Evolutionary conservation across 805 yeast genomes (phyloP), one percentile per base, ranked within the genome.

Genomic region (Yamadazyma phyllophila): DNA sequence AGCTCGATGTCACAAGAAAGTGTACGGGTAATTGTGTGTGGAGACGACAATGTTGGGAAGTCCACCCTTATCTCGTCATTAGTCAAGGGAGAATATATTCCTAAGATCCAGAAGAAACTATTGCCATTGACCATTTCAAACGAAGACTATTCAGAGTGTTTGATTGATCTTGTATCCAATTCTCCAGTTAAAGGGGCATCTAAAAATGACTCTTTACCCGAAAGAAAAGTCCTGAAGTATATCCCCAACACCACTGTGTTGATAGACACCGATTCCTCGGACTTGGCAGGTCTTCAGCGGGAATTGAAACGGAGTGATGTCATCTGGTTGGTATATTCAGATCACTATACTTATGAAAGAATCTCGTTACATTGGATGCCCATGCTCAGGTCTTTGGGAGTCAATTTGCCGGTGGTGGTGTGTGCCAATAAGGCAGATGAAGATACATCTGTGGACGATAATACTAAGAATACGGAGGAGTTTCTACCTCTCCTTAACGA

Each of bases 301-400:
- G 96, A 89, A 60, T 77, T 94, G 51, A 76, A 96, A 39, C 76
- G 78, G 43, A 94, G 97, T 0, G 92, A 88, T 63, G 97, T 90
- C 11, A 86, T 94, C 2, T 86, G 97, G 92, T 75, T 94, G n/a
- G 89, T 94, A 0, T 94, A 91, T 60, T 80, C 94, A 2, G 98
- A 91, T 59, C 96, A 90, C 58, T 94, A 90, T 60, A 89, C 98
- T 0, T 94, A 90, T 60, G 98, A 94, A 61, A 74, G 98, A 39
- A 81, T 94, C 4, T 82, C 96, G 2, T 70, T 92, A 17, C 90
- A 90, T 62, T 94, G 99, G 99, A 83, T 94, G 78, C 94, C 95
- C 42, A 78, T 85, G 73, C 85, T 94, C 57, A 74, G 99, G 50
- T 88, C 96, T 0, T 74, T 89, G 77, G 99, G 99, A 2, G 89